phyloP scores from a whole-genome alignment of 2,329 filamentous ascomycete species.

The Scleromitrula shiraiana region DNA sequence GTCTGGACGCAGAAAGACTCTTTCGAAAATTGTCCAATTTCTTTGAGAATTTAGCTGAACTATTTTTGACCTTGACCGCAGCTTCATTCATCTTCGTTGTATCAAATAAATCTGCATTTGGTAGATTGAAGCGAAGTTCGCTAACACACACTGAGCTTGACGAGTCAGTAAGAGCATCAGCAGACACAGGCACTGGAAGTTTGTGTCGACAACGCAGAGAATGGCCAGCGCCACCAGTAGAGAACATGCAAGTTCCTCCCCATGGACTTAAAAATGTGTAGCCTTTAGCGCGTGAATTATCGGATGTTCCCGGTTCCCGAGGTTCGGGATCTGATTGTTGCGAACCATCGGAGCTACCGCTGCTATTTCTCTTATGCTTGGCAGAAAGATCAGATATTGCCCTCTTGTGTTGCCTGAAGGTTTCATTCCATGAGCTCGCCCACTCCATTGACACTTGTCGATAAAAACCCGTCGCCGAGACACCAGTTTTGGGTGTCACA shows the following conservation, averaged over 20 bases:
- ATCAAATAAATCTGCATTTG: slow-evolving; percentile 44
- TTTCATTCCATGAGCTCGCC: slow-evolving; percentile 22
- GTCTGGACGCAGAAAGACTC: slow-evolving; percentile 16
- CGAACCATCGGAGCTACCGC: slow-evolving; percentile 10
- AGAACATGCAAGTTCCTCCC: slow-evolving; percentile 81
- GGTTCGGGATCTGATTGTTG: slow-evolving; percentile 3
- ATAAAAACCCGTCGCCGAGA: slow-evolving; percentile 33
- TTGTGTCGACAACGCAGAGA: slow-evolving; percentile 67
- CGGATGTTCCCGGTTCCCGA: slow-evolving; percentile 7
- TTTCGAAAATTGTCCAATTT: slow-evolving; percentile 13
- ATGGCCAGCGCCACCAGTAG: slow-evolving; percentile 67
- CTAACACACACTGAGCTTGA: slow-evolving; percentile 44
- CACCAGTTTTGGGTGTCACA: slow-evolving; percentile 2
- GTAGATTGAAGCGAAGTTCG: slow-evolving; percentile 86
- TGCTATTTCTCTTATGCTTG: slow-evolving; percentile 14
- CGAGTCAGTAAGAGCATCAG: slow-evolving; percentile 10
- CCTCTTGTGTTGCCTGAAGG: slow-evolving; percentile 22
- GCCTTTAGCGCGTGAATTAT: slow-evolving; percentile 34
- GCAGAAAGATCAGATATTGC: slow-evolving; percentile 20
- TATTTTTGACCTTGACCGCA: slow-evolving; percentile 5
- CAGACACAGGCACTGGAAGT: slow-evolving; percentile 40
- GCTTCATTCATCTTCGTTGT: slow-evolving; percentile 3
- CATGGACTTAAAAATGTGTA: slow-evolving; percentile 82
- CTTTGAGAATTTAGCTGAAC: slow-evolving; percentile 4
- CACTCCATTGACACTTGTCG: slow-evolving; percentile 49